These are phyloP conservation scores for Amoeboaphelidium protococcarum DNA, from an alignment of 371 early-diverging fungal species.

Conservation along the genomic window DNA sequence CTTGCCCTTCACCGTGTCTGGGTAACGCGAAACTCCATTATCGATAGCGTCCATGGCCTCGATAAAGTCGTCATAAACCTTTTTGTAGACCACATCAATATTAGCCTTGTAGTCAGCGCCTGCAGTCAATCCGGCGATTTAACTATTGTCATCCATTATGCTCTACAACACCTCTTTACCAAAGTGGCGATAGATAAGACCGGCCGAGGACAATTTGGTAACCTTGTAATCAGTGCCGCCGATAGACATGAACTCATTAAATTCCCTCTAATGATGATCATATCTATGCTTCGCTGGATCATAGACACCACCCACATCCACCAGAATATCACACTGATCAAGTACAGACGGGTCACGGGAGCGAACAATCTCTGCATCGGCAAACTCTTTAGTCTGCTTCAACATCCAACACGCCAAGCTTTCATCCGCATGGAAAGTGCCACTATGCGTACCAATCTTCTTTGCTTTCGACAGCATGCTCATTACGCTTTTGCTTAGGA, in stretches of 20 bases:
- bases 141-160: too few relatives aligned
- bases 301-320: constrained; percentile 93
- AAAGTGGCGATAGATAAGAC: constrained; percentile 71
- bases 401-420: constrained; percentile 80
- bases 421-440: constrained; percentile 85
- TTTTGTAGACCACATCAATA: constrained; percentile 36
- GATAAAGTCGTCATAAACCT: constrained; percentile 47
- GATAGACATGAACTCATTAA: constrained; percentile 49
- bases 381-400: constrained; percentile 30
- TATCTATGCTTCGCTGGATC: constrained; percentile 45
- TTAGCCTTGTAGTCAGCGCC: constrained; percentile 12
- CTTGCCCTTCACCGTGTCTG: constrained; percentile 24
- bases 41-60: constrained; percentile 33
- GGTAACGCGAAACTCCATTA: constrained; percentile 46
- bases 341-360: constrained; percentile 61
- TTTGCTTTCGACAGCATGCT: too few relatives aligned
- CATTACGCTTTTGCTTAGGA: too few relatives aligned
- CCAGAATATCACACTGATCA: constrained; percentile 60
- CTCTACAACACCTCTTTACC: constrained; percentile 54
- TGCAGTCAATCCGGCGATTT: constrained; percentile 22
- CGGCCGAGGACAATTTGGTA: constrained; percentile 79
- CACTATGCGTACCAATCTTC: constrained; percentile 60
- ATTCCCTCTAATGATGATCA: constrained; percentile 95
- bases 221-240: constrained; percentile 23
- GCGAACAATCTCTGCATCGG: constrained; percentile 40